Evolutionary conservation across 2,329 filamentous ascomycete genomes (phyloP).

Genomic region (Trichoderma simmonsii): DNA sequence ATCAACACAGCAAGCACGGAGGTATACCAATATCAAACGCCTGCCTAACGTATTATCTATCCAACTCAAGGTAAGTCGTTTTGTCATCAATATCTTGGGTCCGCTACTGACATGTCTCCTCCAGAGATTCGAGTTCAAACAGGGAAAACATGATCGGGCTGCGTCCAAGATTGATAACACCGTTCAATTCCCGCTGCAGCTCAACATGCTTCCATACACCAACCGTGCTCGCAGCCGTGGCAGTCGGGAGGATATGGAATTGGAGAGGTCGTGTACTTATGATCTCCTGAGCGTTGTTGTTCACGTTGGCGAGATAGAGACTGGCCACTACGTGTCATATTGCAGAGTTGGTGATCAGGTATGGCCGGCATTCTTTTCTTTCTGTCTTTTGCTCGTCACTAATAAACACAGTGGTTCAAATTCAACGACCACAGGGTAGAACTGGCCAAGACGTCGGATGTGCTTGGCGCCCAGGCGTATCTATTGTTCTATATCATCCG

Average conservation of each 20-base stretch:
- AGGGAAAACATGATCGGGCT: conserved; percentile 60
- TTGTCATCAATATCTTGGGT: not conserved
- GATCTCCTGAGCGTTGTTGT: conserved; percentile 88
- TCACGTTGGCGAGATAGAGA: conserved; percentile 89
- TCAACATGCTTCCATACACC: conserved; percentile 91
- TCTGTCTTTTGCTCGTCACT: not conserved
- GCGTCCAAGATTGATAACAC: conserved; percentile 85
- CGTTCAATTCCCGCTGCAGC: conserved; percentile 78
- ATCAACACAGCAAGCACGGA: conserved; percentile 72
- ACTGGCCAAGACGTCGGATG: conserved; percentile 76
- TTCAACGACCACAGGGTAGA: conserved; percentile 96
- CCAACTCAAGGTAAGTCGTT: conserved; percentile 72
- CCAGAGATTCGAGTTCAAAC: conserved; percentile 70
- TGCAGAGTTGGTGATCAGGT: conserved; percentile 72
- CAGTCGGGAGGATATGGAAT: conserved; percentile 52
- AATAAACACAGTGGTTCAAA: conserved; percentile 71
- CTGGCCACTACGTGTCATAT: conserved; percentile 90
- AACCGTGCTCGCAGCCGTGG: conserved; percentile 57
- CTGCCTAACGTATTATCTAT: conserved; percentile 87
- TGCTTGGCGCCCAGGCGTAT: conserved; percentile 83
- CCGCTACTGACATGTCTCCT: not conserved
- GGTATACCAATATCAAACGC: conserved; percentile 79
- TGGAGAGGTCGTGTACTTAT: conserved; percentile 70
- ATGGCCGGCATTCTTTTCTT: conserved; percentile 15
- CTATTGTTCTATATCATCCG: conserved; percentile 81